Conservation (phyloP, 768 basidiomycete genomes). For the Butyriboletus loyo region DNA sequence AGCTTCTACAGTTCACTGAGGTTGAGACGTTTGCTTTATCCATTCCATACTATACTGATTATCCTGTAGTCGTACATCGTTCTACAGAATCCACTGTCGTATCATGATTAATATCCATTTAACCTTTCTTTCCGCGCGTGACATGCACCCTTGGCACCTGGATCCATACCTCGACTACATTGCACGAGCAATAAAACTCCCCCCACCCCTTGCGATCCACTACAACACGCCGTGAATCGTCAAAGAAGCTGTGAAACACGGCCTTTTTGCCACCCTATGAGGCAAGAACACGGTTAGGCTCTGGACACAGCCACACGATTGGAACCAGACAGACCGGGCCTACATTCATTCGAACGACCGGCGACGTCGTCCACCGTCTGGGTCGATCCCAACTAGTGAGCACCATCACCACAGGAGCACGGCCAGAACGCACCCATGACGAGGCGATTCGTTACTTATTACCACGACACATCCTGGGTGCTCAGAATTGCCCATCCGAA, state of each 20-base stretch:
- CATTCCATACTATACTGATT: too few relatives aligned
- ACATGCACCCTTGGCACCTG: background rate
- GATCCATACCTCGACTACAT: constrained; percentile 61
- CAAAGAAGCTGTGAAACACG: constrained; percentile 49
- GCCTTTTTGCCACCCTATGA: constrained; percentile 31
- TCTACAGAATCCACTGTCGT: background rate
- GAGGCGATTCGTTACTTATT: constrained; percentile 50
- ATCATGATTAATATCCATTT: too few relatives aligned
- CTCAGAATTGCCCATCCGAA: constrained; percentile 55
- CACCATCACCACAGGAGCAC: background rate
- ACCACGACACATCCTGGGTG: constrained; percentile 68
- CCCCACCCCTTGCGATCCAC: constrained; percentile 64
- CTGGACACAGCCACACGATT: background rate
- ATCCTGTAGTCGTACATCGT: too few relatives aligned
- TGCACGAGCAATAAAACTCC: constrained; percentile 55
- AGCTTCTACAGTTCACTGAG: too few relatives aligned
- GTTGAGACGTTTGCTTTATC: too few relatives aligned
- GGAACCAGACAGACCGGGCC: constrained; percentile 46
- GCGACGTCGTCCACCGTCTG: constrained; percentile 21
- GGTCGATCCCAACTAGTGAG: background rate
- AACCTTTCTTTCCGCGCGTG: background rate
- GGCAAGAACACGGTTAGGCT: constrained; percentile 11
- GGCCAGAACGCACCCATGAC: constrained; percentile 14
- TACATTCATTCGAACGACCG: constrained; percentile 57
- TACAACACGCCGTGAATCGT: constrained; percentile 38